Conservation (phyloP, 331 rosid genomes). For the Pyrus hybrid region DNA sequence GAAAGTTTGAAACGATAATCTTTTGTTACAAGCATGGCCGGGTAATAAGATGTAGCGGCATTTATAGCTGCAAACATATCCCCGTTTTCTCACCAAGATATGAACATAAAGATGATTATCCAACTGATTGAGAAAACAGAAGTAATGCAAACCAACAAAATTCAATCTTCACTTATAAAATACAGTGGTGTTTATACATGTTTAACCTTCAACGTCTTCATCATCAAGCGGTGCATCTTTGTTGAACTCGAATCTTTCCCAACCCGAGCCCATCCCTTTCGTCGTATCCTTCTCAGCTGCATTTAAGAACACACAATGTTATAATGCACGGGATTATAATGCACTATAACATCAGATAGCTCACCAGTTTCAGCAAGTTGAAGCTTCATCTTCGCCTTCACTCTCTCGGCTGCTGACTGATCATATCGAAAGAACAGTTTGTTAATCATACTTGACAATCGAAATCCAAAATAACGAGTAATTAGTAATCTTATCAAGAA, state of each 20-base stretch:
- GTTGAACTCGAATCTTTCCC: slow-evolving; percentile 94
- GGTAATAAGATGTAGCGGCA: background rate
- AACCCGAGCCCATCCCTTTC: slow-evolving; percentile 61
- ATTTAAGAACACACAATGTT: slow-evolving; percentile 7
- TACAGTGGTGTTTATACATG: background rate
- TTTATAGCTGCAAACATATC: background rate
- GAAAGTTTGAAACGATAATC: background rate
- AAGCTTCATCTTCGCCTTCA: slow-evolving; percentile 88
- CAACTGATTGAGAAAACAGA: background rate
- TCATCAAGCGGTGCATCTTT: slow-evolving; percentile 93
- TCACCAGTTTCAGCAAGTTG: slow-evolving; percentile 87
- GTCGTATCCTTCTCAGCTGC: slow-evolving; percentile 60
- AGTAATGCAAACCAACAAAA: background rate
- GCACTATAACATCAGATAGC: background rate
- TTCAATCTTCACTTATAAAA: background rate
- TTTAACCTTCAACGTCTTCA: slow-evolving; percentile 69
- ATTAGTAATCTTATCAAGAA: background rate
- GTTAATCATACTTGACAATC: background rate
- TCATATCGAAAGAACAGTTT: slow-evolving; percentile 14
- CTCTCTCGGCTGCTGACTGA: slow-evolving; percentile 81
- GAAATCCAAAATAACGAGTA: background rate
- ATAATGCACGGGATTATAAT: background rate
- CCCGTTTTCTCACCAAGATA: background rate
- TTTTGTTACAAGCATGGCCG: background rate
- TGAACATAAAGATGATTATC: background rate